Conservation (phyloP, 2,329 filamentous ascomycete species). For the Neobulgaria alba region DNA sequence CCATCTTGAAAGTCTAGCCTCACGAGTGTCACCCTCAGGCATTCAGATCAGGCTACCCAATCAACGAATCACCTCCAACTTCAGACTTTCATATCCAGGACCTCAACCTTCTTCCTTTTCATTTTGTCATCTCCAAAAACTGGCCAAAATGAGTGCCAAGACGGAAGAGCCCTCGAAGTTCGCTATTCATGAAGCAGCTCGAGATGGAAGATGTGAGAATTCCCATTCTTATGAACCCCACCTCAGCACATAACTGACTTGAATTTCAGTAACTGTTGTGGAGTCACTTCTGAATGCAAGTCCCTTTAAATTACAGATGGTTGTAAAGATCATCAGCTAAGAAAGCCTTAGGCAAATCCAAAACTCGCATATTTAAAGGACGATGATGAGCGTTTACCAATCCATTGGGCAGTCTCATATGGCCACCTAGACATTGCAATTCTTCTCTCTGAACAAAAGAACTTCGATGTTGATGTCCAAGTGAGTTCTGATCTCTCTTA, state of each 20-base stretch:
- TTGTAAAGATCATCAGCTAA: slow-evolving; percentile 3
- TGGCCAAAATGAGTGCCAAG: too few relatives aligned
- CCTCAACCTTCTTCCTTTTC: too few relatives aligned
- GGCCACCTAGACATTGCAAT: slow-evolving; percentile 69
- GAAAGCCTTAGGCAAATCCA: slow-evolving; percentile 56
- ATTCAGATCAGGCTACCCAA: background rate
- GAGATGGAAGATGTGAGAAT: slow-evolving; percentile 69
- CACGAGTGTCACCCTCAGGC: too few relatives aligned
- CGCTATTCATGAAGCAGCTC: slow-evolving; percentile 77
- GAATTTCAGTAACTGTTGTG: slow-evolving; percentile 51
- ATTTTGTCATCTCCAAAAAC: too few relatives aligned
- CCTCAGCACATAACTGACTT: slow-evolving; percentile 17
- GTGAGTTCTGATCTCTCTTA: slow-evolving; percentile 36
- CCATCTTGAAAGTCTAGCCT: too few relatives aligned
- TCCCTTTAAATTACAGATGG: background rate
- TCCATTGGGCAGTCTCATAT: slow-evolving; percentile 90
- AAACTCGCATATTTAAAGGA: slow-evolving; percentile 67
- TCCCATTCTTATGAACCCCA: slow-evolving; percentile 3
- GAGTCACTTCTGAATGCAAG: slow-evolving; percentile 65
- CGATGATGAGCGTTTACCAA: slow-evolving; percentile 77
- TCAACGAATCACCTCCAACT: background rate
- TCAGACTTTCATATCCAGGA: background rate
- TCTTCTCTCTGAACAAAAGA: slow-evolving; percentile 58
- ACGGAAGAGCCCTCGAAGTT: slow-evolving; percentile 51
- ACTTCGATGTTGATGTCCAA: slow-evolving; percentile 78